Evolutionary conservation across 192 early-diverging fungal species (phyloP), one percentile per base, ranked within the genome.

Genomic region (Backusella morwellensis): DNA sequence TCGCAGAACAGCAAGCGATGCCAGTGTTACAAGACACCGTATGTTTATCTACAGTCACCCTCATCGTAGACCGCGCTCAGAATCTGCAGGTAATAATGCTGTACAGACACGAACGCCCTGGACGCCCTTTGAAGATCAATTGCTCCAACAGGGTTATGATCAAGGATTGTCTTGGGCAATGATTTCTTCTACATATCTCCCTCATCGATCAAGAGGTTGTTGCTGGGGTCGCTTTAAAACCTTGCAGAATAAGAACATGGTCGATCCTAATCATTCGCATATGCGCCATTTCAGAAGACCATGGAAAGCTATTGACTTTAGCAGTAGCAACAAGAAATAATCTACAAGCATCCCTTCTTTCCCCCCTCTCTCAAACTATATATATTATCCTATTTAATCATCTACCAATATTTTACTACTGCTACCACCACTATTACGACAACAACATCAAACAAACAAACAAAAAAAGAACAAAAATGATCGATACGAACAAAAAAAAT

Each of bases 121-220:
- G 77, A 66, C 70, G 26, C 71, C 77, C 15, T 71, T 72, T 36
- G 77, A 78, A 73, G 77, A 78, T 66, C 70, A 78, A 21, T 54
- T 78, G 32, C 52, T 78, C 17, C 77, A 72, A 26, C 70, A 78
- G 72, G 77, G 77, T 23, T 78, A 78, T 66, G 71, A 78, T 32
- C 77, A 78, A 73, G 77, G 77, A 50, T 32, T 78, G n/a, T 78
- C 77, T 67, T 78, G 77, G 77, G 71, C 77, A n/a, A 66, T 78
- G 71, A 78, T 78, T 40, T 78, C 77, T 42, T 71, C 77, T 21
- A 78, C 59, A n/a, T 78, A 78, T 73, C 70, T 78, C 15, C 77
- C 77, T 29, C 70, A 73, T 68, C 70, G 77, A 47, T 78, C 77
- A n/a, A 72, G 77, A 72, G 77, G 77, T 6, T 78, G 77, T 23